phyloP scores from a whole-genome alignment of 192 early-diverging fungal species.

The Cladochytrium replicatum region DNA sequence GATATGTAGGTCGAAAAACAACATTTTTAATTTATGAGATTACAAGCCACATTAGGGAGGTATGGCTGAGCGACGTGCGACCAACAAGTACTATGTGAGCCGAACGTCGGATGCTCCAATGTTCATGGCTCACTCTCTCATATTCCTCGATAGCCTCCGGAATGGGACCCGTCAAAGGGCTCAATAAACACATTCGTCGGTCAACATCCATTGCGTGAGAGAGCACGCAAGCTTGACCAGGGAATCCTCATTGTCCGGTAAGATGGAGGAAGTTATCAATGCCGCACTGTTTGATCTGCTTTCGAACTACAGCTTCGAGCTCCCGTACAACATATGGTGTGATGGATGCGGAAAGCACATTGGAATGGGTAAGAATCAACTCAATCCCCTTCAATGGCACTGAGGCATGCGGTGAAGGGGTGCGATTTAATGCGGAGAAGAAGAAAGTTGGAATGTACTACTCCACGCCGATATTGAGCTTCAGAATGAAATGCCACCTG shows the following conservation, averaged over 20 bases:
- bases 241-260: conserved; percentile 79
- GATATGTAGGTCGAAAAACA: too few relatives aligned
- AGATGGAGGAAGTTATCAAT: neutral
- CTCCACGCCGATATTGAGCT: conserved; percentile 74
- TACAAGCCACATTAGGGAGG: too few relatives aligned
- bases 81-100: conserved; percentile 37
- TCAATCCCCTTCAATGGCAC: conserved; percentile 5
- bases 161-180: conserved; percentile 88
- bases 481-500: conserved; percentile 90
- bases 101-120: neutral
- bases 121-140: neutral
- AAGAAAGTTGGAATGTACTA: conserved; percentile 83
- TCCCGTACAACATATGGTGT: conserved; percentile 91
- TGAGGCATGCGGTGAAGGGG: conserved; percentile 43
- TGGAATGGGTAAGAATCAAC: conserved; percentile 54
- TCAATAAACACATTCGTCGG: conserved; percentile 79
- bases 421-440: conserved; percentile 93
- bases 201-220: conserved; percentile 77
- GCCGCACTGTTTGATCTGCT: neutral
- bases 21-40: too few relatives aligned
- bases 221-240: conserved; percentile 80
- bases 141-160: conserved; percentile 52
- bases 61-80: conserved; percentile 29
- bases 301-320: conserved; percentile 53
- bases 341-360: conserved; percentile 72